Conservation (phyloP, 805 yeast genomes). For the Saccharomycopsis synnaedendra region DNA sequence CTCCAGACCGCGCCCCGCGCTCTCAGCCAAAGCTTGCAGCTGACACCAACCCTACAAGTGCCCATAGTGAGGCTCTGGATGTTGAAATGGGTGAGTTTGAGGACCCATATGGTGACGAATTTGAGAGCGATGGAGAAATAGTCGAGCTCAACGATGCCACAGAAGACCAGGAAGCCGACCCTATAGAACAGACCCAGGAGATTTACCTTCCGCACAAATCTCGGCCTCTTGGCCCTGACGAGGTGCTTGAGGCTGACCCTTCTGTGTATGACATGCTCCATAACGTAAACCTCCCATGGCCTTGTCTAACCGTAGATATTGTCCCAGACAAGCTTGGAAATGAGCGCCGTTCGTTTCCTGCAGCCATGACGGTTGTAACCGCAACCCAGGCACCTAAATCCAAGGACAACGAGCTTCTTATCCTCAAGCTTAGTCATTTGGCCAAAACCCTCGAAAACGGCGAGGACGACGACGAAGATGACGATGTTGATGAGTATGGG, state of each 20-base stretch:
- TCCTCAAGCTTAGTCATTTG: slow-evolving; percentile 73
- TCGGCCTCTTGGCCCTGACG: slow-evolving; percentile 88
- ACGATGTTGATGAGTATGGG: slow-evolving; percentile 55
- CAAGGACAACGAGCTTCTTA: slow-evolving; percentile 80
- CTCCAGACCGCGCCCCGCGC: slow-evolving; percentile 21
- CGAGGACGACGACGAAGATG: slow-evolving; percentile 67
- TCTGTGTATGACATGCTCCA: slow-evolving; percentile 94
- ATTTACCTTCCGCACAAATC: slow-evolving; percentile 83
- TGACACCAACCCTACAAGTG: background rate
- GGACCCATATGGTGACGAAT: slow-evolving; percentile 83
- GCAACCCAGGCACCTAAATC: slow-evolving; percentile 88
- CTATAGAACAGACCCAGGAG: slow-evolving; percentile 26
- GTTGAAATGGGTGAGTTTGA: slow-evolving; percentile 76
- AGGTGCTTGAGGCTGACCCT: slow-evolving; percentile 93
- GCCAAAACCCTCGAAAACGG: slow-evolving; percentile 81
- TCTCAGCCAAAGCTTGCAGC: slow-evolving; percentile 26
- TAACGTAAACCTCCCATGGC: slow-evolving; percentile 92
- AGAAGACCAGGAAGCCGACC: slow-evolving; percentile 19
- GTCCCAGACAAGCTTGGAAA: slow-evolving; percentile 78
- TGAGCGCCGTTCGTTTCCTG: slow-evolving; percentile 86
- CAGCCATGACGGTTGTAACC: slow-evolving; percentile 71
- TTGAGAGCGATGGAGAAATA: slow-evolving; percentile 83
- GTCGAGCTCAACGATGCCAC: slow-evolving; percentile 32
- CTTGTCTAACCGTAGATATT: slow-evolving; percentile 84
- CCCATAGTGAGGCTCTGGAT: slow-evolving; percentile 21